Conservation (phyloP, 225 moss, liverwort and hornwort genomes). For the Pleurozium schreberi region DNA sequence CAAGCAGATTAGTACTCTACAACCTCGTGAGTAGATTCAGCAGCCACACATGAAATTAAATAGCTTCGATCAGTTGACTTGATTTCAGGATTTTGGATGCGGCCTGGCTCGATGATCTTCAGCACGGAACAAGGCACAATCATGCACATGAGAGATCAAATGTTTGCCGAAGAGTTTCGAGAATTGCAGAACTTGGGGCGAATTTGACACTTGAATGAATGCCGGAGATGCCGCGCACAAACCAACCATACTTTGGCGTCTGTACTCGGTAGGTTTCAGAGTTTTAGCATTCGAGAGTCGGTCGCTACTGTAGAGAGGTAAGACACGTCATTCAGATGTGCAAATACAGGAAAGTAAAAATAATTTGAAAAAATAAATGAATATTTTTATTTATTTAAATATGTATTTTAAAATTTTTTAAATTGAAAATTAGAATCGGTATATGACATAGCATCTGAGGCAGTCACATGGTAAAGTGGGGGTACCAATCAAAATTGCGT, state of each 20-base stretch:
- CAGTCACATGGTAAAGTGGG: too few species aligned
- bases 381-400: too few species aligned
- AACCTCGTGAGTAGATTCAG: background rate
- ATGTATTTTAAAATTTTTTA: too few species aligned
- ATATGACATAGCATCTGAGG: too few species aligned
- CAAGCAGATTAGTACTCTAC: background rate
- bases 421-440: too few species aligned
- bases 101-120: background rate
- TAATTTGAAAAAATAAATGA: too few species aligned
- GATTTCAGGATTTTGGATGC: background rate
- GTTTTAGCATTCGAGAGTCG: too few species aligned
- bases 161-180: background rate
- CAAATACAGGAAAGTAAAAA: too few species aligned
- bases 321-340: too few species aligned
- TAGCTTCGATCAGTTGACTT: background rate
- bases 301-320: too few species aligned
- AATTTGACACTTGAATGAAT: background rate
- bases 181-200: background rate
- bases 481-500: too few species aligned
- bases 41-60: background rate
- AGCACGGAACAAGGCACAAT: background rate
- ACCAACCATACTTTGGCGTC: background rate
- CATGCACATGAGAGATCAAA: background rate
- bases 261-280: too few species aligned
- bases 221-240: background rate